Evolutionary conservation across 306 rosid genomes (phyloP).

Genomic region (Fagus sylvatica): DNA sequence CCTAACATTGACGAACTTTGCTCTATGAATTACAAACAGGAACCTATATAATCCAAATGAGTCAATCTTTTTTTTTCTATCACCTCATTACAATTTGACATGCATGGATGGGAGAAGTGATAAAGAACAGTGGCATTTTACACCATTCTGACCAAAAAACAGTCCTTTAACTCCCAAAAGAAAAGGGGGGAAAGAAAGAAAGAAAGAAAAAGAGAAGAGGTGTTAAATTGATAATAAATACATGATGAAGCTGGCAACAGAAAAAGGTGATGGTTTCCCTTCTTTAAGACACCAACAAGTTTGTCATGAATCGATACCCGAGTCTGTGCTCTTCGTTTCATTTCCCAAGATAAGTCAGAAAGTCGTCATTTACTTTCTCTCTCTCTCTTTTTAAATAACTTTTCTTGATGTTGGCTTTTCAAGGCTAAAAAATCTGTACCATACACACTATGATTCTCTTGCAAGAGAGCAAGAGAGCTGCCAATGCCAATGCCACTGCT

Average conservation of each 20-base stretch:
- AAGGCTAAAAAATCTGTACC: constrained; percentile 35
- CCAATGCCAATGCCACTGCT: constrained; percentile 5
- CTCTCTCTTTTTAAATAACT: constrained; percentile 16
- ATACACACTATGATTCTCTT: background rate
- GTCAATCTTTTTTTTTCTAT: too few relatives aligned
- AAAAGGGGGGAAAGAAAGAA: constrained; percentile 4
- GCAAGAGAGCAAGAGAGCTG: constrained; percentile 1
- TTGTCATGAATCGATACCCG: constrained; percentile 27
- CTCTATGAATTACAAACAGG: too few relatives aligned
- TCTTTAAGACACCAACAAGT: constrained; percentile 38
- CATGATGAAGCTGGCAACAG: constrained; percentile 26
- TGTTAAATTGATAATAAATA: constrained; percentile 38
- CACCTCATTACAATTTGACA: too few relatives aligned
- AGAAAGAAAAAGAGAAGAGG: background rate
- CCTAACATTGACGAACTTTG: too few relatives aligned
- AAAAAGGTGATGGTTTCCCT: constrained; percentile 38
- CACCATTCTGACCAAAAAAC: background rate
- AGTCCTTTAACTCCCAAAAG: background rate
- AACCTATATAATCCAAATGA: too few relatives aligned
- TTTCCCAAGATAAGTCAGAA: constrained; percentile 72
- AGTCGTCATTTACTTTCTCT: constrained; percentile 45
- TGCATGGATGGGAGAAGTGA: too few relatives aligned
- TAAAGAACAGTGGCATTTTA: too few relatives aligned
- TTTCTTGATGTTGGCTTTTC: constrained; percentile 31
- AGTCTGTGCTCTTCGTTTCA: constrained; percentile 41